phyloP scores from a whole-genome alignment of 805 yeast genomes.

The Cephaloascus albidus region DNA sequence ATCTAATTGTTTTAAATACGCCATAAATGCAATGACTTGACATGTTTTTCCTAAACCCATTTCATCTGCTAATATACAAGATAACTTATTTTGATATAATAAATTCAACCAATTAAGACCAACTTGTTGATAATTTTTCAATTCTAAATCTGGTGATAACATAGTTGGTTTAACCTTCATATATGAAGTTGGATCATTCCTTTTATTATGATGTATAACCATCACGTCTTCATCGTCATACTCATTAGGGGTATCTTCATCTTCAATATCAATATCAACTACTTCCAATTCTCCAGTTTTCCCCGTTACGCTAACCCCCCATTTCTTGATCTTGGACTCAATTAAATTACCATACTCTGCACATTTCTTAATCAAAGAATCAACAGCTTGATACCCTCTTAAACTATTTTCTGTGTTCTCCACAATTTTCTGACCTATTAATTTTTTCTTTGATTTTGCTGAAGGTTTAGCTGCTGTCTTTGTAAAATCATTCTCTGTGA shows the following conservation, averaged over 20 bases:
- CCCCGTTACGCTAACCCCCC: conserved; percentile 83
- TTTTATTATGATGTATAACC: conserved; percentile 8
- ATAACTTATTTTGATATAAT: conserved; percentile 66
- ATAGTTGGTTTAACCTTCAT: conserved; percentile 66
- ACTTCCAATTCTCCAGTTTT: conserved; percentile 55
- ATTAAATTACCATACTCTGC: conserved; percentile 67
- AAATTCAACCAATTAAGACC: conserved; percentile 91
- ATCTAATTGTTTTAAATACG: conserved; percentile 68
- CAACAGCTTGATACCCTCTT: conserved; percentile 90
- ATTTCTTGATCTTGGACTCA: conserved; percentile 59
- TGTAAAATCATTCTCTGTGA: conserved; percentile 48
- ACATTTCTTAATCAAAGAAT: conserved; percentile 80
- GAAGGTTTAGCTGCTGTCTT: conserved; percentile 16
- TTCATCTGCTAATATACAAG: conserved; percentile 96
- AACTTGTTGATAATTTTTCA: conserved; percentile 92
- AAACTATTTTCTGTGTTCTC: conserved; percentile 63
- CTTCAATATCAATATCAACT: conserved; percentile 34
- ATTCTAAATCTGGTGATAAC: conserved; percentile 50
- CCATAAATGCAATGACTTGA: conserved; percentile 88
- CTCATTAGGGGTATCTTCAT: conserved; percentile 9
- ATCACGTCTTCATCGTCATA: conserved; percentile 25
- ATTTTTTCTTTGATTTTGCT: conserved; percentile 25
- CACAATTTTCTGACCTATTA: conserved; percentile 66
- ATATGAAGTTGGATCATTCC: conserved; percentile 20
- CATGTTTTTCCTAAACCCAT: conserved; percentile 98